Base-by-base conservation (phyloP, 768 basidiomycete genomes). In the Gymnopilus junonius region DNA sequence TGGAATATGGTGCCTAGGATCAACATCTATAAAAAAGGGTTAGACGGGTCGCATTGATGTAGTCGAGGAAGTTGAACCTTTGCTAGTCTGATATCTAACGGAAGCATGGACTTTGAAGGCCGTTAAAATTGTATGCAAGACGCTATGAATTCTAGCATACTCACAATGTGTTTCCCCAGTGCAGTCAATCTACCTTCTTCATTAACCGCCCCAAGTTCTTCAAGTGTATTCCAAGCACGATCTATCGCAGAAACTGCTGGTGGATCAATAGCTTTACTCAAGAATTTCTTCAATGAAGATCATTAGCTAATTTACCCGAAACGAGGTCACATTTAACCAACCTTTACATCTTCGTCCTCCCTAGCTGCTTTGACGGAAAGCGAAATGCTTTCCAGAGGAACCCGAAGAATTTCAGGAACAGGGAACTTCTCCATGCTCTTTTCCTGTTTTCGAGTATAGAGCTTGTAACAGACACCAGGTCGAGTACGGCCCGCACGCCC, bases 401-500 rank as follows among this genome's bases (percentile, higher is more conserved):
- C 91, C 17, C 95, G 84, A 37, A 92, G 80, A 50, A 98, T 97
- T 75, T 98, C 96, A 0, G 96, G 96, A 0, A 89, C 79, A 6
- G 95, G 88, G 74, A 91, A 95, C 8, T 81, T 74, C 1, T 76
- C 79, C 90, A 95, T 88, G 42, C 81, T 83, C 42, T 80, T 77
- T 74, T 93, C 91, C 63, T 89, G 88, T 69, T 82, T 84, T 53
- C 85, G 82, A 0, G 93, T 94, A 73, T 91, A 97, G 4, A 97
- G 78, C 76, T 95, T 97, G 77, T 91, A 97, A 75, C 95, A 97
- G 59, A 86, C 74, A 0, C 93, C 94, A 0, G 90, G 87, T 62
- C 84, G 87, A 2, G 92, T 95, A 58, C 96, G 86, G 23, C 96
- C 96, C 1, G 96, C 95, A 70, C 96, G 87, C 62, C 96, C 96